A percentile compares a stretch with the other conserved stretches of the same genome.
Conservation (phyloP, 192 early-diverging fungal genomes). For the Backusella tuberculispora region DNA sequence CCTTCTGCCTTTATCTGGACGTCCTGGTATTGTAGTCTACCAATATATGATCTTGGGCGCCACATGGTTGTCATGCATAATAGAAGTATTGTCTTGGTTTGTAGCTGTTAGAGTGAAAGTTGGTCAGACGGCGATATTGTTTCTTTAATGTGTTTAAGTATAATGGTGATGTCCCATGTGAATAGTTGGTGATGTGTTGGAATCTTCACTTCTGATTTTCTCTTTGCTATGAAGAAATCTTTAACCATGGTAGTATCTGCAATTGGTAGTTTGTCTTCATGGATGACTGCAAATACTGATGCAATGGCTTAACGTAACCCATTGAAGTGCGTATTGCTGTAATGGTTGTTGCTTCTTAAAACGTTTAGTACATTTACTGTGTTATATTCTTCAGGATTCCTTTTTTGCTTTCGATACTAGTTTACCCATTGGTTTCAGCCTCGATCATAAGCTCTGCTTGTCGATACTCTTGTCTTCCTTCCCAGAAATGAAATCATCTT, state of each 20-base stretch:
- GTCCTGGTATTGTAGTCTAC: background rate
- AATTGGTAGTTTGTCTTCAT: background rate
- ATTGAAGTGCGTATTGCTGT: background rate
- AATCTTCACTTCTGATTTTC: background rate
- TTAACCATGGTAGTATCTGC: background rate
- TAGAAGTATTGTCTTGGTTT: background rate
- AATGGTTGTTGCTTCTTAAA: background rate
- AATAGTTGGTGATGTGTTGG: background rate
- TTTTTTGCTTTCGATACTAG: background rate
- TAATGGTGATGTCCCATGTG: background rate
- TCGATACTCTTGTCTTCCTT: background rate
- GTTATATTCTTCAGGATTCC: background rate
- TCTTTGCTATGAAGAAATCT: background rate
- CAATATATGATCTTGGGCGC: background rate
- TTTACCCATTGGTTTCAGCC: background rate
- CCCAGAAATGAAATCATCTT: background rate
- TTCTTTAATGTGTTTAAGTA: background rate
- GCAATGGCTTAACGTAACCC: background rate
- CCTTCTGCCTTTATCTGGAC: no score
- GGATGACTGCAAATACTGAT: background rate
- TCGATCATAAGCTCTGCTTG: background rate
- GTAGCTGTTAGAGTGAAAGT: background rate
- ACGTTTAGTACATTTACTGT: background rate
- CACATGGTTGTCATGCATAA: slow-evolving; percentile 7
- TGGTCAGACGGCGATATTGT: no score